Evolutionary conservation across 108 stramenopile genomes (phyloP).

Genomic region (Pseudonitzschia pungens): DNA sequence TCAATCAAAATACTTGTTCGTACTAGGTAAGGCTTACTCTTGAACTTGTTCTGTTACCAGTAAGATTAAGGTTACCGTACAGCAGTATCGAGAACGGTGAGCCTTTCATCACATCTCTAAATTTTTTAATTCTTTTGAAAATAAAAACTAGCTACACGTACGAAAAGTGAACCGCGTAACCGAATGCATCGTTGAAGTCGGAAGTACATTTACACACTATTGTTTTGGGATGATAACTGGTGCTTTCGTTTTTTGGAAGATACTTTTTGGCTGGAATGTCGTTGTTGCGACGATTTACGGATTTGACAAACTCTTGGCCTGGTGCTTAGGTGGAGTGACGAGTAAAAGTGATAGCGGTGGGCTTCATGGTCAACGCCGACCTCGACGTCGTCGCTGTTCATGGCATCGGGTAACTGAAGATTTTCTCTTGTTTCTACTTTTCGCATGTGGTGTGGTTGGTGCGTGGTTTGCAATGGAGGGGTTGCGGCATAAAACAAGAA

Average conservation of each 20-base stretch:
- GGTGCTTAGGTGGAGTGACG: neutral
- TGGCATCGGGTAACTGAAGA: neutral
- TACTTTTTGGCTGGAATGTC: conserved; percentile 1
- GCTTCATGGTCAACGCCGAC: neutral
- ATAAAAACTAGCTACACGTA: no score
- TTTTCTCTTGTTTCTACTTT: neutral
- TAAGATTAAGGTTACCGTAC: no score
- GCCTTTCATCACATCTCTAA: no score
- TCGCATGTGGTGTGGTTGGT: neutral
- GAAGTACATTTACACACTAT: neutral
- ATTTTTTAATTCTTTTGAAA: no score
- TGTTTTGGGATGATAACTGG: neutral
- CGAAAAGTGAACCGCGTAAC: neutral
- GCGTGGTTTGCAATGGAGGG: conserved; percentile 8
- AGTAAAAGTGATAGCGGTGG: neutral
- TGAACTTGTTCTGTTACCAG: no score
- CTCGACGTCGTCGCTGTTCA: neutral
- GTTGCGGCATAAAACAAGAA: neutral
- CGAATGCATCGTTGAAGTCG: neutral
- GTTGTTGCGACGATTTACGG: neutral
- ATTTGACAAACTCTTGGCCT: neutral
- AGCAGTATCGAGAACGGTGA: no score
- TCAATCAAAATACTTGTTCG: no score
- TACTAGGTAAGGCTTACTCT: no score
- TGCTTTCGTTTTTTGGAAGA: neutral